Evolutionary conservation across 1,139 yeast genomes (phyloP).

Genomic region (Suhomyces guaymorum): DNA sequence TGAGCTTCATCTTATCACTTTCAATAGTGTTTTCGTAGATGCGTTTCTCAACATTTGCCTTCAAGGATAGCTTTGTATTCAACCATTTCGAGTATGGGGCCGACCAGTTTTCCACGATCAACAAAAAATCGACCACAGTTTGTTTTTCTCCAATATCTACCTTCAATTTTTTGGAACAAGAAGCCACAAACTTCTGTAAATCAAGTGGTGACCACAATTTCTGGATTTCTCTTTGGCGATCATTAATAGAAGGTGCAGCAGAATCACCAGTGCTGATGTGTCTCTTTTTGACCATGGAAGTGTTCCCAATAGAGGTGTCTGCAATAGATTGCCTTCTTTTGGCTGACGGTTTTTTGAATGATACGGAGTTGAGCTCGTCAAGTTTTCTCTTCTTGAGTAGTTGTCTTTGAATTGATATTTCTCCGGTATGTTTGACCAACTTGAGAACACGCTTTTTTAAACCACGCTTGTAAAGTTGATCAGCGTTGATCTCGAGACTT

Average conservation of each 20-base stretch:
- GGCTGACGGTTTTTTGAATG: constrained; percentile 25
- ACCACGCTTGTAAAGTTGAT: constrained; percentile 23
- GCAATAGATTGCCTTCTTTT: constrained; percentile 26
- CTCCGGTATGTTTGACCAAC: constrained; percentile 29
- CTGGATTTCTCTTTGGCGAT: constrained; percentile 34
- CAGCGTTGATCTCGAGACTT: constrained; percentile 46
- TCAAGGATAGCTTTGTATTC: constrained; percentile 38
- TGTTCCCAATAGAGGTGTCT: constrained; percentile 10
- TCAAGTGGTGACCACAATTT: constrained; percentile 46
- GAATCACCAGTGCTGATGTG: constrained; percentile 10
- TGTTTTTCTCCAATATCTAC: constrained; percentile 22
- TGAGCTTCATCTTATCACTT: constrained; percentile 26
- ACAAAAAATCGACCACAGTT: constrained; percentile 32
- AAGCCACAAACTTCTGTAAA: constrained; percentile 24
- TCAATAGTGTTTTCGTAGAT: constrained; percentile 29
- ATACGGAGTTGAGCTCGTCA: constrained; percentile 45
- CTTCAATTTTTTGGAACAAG: constrained; percentile 27
- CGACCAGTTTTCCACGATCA: constrained; percentile 49
- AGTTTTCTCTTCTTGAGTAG: constrained; percentile 32
- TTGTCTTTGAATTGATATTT: constrained; percentile 22
- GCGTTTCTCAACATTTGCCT: constrained; percentile 26
- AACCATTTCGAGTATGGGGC: constrained; percentile 49
- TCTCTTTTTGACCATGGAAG: constrained; percentile 19
- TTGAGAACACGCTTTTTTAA: constrained; percentile 29
- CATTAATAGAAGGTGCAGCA: constrained; percentile 18